These are phyloP conservation scores for Parasitella parasitica DNA, from an alignment of 371 early-diverging fungal genomes.

Conservation along the genomic window DNA sequence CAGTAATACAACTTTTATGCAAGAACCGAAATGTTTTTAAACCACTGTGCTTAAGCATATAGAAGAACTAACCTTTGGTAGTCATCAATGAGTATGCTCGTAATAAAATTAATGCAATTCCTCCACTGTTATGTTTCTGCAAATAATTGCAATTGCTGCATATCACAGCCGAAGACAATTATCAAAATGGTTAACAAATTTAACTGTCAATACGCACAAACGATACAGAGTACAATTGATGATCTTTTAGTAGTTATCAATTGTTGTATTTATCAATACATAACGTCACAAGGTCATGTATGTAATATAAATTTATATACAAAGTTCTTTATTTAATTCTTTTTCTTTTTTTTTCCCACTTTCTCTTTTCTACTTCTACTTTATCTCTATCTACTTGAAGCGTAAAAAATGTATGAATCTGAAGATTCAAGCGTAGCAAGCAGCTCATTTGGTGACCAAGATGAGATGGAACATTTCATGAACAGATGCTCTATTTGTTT, in stretches of 20 bases:
- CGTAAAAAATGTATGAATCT: conserved; percentile 14
- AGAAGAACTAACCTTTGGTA: no score
- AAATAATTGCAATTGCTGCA: not conserved
- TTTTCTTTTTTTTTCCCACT: not conserved
- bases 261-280: not conserved
- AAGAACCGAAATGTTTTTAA: not conserved
- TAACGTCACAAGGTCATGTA: conserved; percentile 1
- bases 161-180: no score
- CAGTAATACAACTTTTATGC: not conserved
- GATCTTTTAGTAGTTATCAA: not conserved
- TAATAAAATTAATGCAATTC: not conserved
- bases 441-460: conserved; percentile 21
- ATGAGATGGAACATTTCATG: conserved; percentile 53
- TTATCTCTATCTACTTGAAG: not conserved
- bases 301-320: not conserved
- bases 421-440: conserved; percentile 13
- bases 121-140: not conserved
- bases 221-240: not conserved
- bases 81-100: no score
- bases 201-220: not conserved
- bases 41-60: no score
- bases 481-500: conserved; percentile 63
- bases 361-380: not conserved
- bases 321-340: not conserved
- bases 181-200: no score